Evolutionary conservation across 805 yeast genomes (phyloP), one percentile per base, ranked within the genome.

Genomic region (Yamadazyma paraphyllophila): DNA sequence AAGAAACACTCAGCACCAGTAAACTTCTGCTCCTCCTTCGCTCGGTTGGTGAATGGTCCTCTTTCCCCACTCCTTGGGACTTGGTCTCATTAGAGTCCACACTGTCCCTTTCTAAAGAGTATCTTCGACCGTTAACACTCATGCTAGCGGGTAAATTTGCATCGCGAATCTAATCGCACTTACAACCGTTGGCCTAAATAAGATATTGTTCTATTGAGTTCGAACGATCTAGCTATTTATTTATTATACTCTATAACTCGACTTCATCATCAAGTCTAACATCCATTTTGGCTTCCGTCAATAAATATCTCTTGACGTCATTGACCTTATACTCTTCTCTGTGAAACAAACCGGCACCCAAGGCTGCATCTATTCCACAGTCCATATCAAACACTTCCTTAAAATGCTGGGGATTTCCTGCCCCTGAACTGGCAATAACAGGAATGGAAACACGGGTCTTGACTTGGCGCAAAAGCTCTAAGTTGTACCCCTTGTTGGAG

Each of bases 291-390:
- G 85, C 88, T 12, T 76, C 63, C 1, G 72, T 66, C 38, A 73
- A 66, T 61, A 92, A 74, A 53, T 77, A 82, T 25, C 76, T 62
- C 66, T 94, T 94, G 36, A 94, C 97, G 41, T 90, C 83, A 41
- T 78, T 76, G 13, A 94, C 97, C 10, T 88, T 82, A 66, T 85
- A 94, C 58, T 92, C 98, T 16, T 88, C 91, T 62, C 99, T 77
- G 71, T 94, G 99, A 74, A 94, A 94, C 84, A 94, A 85, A 36
- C 99, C 99, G 3, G 99, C 99, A 32, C 99, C 99, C 34, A 94
- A 75, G 13, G 99, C 98, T 36, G 99, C 99, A 68, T 94, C 99
- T 1, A 94, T 85, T 5, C 78, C 74, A 12, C 97, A 90, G 37
- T 83, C 73, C 59, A 67, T 49, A 38, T 72, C 74, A 60, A 94